Conservation (phyloP, 2,329 filamentous ascomycete genomes). For the Trematosphaeria pertusa region DNA sequence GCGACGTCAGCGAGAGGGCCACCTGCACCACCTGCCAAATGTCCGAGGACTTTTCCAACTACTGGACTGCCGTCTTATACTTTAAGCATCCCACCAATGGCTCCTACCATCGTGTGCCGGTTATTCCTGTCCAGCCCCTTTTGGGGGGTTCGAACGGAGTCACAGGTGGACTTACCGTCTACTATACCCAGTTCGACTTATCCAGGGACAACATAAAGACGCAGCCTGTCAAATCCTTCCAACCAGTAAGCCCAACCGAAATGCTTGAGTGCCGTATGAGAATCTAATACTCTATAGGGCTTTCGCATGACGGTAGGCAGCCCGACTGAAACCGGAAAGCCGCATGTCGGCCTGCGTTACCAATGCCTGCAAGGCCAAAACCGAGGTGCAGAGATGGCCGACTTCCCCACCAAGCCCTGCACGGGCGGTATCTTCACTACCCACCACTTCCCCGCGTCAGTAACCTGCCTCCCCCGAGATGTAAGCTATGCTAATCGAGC, state of each 20-base stretch:
- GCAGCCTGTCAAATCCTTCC: conserved; percentile 27
- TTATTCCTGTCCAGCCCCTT: conserved; percentile 30
- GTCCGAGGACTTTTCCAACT: conserved; percentile 30
- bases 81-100: conserved; percentile 37
- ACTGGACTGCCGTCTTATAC: conserved; percentile 33
- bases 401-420: conserved; percentile 32
- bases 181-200: conserved; percentile 44
- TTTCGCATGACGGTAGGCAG: conserved; percentile 39
- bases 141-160: conserved; percentile 31
- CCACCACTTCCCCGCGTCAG: conserved; percentile 33
- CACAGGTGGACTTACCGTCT: conserved; percentile 34
- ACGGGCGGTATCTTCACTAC: conserved; percentile 33
- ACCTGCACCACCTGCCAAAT: conserved; percentile 38
- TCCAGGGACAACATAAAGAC: conserved; percentile 33
- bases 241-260: conserved; percentile 28
- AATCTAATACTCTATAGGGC: conserved; percentile 18
- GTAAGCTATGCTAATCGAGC: background rate
- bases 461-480: conserved; percentile 1
- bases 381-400: conserved; percentile 21
- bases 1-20: conserved; percentile 28
- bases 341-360: conserved; percentile 29
- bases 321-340: conserved; percentile 35
- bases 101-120: conserved; percentile 32
- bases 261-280: conserved; percentile 1
- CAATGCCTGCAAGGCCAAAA: conserved; percentile 30